Percentiles rank a stretch among this genome's conserved stretches.
Conservation (phyloP, 306 rosid genomes). For the Cucurbita pepo region DNA sequence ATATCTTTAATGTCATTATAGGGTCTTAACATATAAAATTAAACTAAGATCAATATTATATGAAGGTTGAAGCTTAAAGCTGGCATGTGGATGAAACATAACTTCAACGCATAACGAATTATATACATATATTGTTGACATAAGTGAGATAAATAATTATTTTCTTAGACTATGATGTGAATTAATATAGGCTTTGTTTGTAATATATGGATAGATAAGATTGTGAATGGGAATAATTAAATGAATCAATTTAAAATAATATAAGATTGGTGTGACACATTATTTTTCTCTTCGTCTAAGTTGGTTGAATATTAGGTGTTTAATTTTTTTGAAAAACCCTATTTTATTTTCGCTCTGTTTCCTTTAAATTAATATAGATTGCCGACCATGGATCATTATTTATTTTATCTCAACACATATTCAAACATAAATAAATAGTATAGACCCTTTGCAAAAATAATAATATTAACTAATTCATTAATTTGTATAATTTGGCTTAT, state of each 20-base stretch:
- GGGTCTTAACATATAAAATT: neutral
- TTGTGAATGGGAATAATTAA: neutral
- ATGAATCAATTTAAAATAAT: neutral
- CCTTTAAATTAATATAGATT: neutral
- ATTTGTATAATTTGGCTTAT: too few species aligned
- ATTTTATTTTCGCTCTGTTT: neutral
- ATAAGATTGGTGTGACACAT: neutral
- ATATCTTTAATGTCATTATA: neutral
- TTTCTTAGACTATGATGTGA: neutral
- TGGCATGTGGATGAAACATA: neutral
- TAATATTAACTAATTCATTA: neutral
- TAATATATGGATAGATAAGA: neutral
- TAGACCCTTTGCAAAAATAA: too few species aligned
- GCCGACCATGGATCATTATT: neutral
- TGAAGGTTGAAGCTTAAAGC: neutral
- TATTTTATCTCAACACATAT: neutral
- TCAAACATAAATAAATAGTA: neutral
- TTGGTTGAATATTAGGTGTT: slow-evolving; percentile 1
- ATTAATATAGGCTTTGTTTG: neutral
- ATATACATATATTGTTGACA: neutral
- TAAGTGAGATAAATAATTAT: neutral
- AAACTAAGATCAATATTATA: neutral
- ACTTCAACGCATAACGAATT: neutral
- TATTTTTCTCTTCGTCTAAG: neutral
- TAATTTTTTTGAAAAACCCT: neutral